These are phyloP conservation scores for Zhuliangozyma parablackwelliae DNA, from an alignment of 1,139 yeast species.

Conservation along the genomic window DNA sequence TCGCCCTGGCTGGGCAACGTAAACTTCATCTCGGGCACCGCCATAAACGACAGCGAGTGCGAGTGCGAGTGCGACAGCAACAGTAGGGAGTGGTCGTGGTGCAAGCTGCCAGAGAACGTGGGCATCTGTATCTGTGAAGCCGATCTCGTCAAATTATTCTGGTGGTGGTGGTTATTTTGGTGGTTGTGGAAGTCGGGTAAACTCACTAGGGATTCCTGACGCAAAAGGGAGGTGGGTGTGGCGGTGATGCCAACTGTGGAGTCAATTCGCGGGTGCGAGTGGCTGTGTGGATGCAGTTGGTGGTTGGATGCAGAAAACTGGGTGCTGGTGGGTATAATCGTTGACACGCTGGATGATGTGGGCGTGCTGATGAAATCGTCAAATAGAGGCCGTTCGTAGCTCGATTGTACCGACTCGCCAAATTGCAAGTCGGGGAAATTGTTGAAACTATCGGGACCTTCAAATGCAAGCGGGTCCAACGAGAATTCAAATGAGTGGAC, in stretches of 20 bases:
- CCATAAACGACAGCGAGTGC: neutral
- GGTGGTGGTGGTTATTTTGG: constrained; percentile 3
- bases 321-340: constrained; percentile 8
- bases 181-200: constrained; percentile 24
- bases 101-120: constrained; percentile 2
- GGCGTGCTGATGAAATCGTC: constrained; percentile 10
- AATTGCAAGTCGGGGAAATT: constrained; percentile 12
- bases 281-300: too few species aligned
- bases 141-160: constrained; percentile 2
- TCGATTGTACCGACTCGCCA: constrained; percentile 9
- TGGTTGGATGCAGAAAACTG: constrained; percentile 4
- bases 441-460: constrained; percentile 21
- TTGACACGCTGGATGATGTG: constrained; percentile 6
- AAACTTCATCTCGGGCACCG: constrained; percentile 2
- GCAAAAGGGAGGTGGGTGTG: constrained; percentile 14
- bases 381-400: constrained; percentile 11
- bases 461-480: constrained; percentile 33
- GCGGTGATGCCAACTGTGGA: constrained; percentile 6
- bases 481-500: constrained; percentile 20
- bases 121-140: constrained; percentile 2
- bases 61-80: too few species aligned
- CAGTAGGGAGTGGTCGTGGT: neutral
- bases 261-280: neutral
- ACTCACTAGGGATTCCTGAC: constrained; percentile 23
- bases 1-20: constrained; percentile 10